Base-by-base conservation (phyloP, 2,329 filamentous ascomycete species). In the Clonostachys solani region DNA sequence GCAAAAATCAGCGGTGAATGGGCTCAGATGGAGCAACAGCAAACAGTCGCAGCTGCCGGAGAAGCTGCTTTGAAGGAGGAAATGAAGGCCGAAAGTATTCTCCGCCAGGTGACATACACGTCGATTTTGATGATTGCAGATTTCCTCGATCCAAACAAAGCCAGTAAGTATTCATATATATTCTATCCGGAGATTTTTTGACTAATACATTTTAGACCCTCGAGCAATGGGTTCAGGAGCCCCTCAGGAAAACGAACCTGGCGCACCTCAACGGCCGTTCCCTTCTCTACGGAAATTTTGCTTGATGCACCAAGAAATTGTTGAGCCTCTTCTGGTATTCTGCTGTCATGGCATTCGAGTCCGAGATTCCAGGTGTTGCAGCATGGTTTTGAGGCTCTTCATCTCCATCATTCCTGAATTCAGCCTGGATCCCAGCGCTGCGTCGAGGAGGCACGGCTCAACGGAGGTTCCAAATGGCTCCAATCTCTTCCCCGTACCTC, bases 41-140 rank as follows among this genome's bases (percentile, higher is more conserved):
- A 87, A 55, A 72, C 71, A 17, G 71, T 83, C 12, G 78, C 80
- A 40, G 78, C 84, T 2, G 84, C 84, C 5, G 84, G 85, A 17
- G 89, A 92, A 47, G 88, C 89, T n/a, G 66, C 60, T 50, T 71
- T 99, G 46, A 89, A 88, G 2, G 91, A 96, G 55, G 94, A 99
- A 69, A 99, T 99, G 94, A 96, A 96, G 67, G 86, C 89, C 7
- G 94, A 99, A 65, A 97, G 92, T 60, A 95, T 99, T 33, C 72
- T 99, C 42, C 83, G 94, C 17, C 91, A 96, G 63, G 78, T 97
- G 44, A 96, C 92, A 0, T 94, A 95, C 65, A 90, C 90, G 5
- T 89, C 92, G 2, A 90, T 96, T 33, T 85, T 94, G 56, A 90
- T 97, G 78, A 87, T 96, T 52, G 89, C 90, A 8, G 88, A 90